Base-by-base conservation (phyloP, 2,329 filamentous ascomycete species). In the Ophiostoma novo-ulmi region DNA sequence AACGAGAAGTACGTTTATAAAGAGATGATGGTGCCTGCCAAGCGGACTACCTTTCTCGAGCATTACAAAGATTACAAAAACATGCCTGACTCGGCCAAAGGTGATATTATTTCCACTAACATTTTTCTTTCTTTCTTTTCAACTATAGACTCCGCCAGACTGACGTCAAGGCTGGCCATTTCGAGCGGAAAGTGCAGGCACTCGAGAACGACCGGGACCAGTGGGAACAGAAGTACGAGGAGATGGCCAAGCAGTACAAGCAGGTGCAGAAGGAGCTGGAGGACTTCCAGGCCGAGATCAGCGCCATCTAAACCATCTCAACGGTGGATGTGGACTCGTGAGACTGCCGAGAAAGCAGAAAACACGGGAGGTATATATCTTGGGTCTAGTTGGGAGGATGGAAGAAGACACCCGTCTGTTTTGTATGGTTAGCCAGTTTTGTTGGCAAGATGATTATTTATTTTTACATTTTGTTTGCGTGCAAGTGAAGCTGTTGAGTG, bases 81-180 rank as follows among this genome's bases (percentile, higher is more conserved):
- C 61, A 71, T 52, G 38, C 70, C 68, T 3, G 11, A 69, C 36
- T 73, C 70, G 26, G 41, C 69, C 41, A 71, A 70, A 72, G 70
- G 72, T 74, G 70, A 73, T 69, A 22, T 31, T 31, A 31, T 3
- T 3, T 31, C 31, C 31, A 31, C 14, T 61, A 22, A 58, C 67
- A 35, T 35, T 20, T 68, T 14, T 70, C 68, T 71, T 70, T 75
- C 69, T 36, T 36, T 48, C 55, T n/a, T 73, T 71, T 71, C 72
- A 26, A 31, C 17, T 48, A 61, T 77, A 99, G 95, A 85, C 92
- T 98, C 79, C 94, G 95, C 81, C 94, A 97, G 85, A 97, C 95
- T 84, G 95, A 99, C 81, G 93, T 98, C 84, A 98, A 98, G 87
- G 94, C 94, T 78, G 95, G 94, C 78, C 94, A 99, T 85, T 98